Conservation (phyloP, 805 yeast genomes). For the Candida argentea region DNA sequence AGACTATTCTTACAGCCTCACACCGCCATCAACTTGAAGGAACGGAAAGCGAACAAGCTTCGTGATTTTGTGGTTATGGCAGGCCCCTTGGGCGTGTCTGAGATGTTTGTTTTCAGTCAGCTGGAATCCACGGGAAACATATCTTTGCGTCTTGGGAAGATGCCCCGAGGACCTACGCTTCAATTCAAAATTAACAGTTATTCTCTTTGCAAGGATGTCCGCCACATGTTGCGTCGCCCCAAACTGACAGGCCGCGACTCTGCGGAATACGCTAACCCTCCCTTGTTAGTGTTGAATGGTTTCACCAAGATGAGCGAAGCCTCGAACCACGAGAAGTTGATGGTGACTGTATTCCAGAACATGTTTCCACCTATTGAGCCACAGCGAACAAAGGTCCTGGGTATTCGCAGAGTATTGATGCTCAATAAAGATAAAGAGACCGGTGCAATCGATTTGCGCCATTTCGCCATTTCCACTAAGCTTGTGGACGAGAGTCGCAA, state of each 20-base stretch:
- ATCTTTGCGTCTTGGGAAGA: constrained; percentile 70
- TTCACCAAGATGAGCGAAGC: constrained; percentile 60
- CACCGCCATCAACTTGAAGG: constrained; percentile 82
- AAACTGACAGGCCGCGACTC: constrained; percentile 62
- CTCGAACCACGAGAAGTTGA: constrained; percentile 63
- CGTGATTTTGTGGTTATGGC: constrained; percentile 98
- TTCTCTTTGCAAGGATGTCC: constrained; percentile 74
- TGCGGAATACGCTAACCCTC: constrained; percentile 64
- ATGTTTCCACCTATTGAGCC: constrained; percentile 94
- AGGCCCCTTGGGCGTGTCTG: constrained; percentile 90
- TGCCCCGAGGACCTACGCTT: constrained; percentile 92
- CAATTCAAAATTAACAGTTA: constrained; percentile 72
- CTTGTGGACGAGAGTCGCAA: constrained; percentile 69
- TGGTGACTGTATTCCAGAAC: constrained; percentile 87
- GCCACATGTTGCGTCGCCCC: constrained; percentile 61
- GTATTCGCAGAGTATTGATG: constrained; percentile 79
- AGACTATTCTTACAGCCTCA: constrained; percentile 93
- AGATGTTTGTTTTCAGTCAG: constrained; percentile 79
- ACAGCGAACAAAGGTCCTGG: constrained; percentile 58
- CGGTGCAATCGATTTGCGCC: constrained; percentile 76
- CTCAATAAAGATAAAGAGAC: constrained; percentile 63
- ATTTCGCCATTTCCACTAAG: constrained; percentile 80
- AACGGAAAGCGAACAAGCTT: constrained; percentile 76
- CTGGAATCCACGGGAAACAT: constrained; percentile 68
- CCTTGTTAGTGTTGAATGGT: constrained; percentile 88